Base-by-base conservation (phyloP, 2,329 filamentous ascomycete genomes). In the Cladosporium phlei region DNA sequence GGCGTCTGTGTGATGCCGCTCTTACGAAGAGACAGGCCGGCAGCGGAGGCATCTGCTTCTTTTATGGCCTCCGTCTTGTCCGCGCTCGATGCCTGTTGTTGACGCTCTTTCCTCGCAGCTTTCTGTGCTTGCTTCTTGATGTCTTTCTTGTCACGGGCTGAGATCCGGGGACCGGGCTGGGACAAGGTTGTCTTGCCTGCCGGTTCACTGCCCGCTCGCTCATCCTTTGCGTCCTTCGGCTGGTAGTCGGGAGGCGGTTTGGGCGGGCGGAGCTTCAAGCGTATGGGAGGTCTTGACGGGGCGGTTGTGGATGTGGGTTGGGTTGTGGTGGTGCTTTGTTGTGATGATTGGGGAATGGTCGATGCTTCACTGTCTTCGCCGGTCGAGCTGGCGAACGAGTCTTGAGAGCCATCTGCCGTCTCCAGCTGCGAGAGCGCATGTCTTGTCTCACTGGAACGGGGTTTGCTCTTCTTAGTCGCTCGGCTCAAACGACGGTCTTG, bases 401-500 rank as follows among this genome's bases (percentile, higher is more conserved):
- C 65, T 53, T 65, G 61, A 30, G 64, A 64, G 30, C 55, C 58
- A 38, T 39, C 34, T 42, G 59, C 52, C 17, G 49, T 53, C 16
- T 54, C 51, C 11, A 65, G 54, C 25, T 61, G 55, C 11, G 62
- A 60, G 4, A 61, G 54, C 8, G 58, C 59, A 44, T 64, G 59
- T 33, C 52, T 59, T 49, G 51, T 58, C 58, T 51, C 55, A 14
- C 39, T 55, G 44, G 38, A 58, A 30, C 53, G 53, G 27, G 55
- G 47, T 46, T 59, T 56, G 28, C 21, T 33, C 51, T 66, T 63
- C 47, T 67, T 66, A n/a, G 68, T 65, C 46, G 69, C 68, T 54
- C 68, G 65, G 38, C 70, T 69, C 40, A 68, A 66, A 5, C 71
- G 64, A 22, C 71, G 67, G 32, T 71, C 70, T 48, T 71, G 69